Evolutionary conservation across 768 basidiomycete species (phyloP), one percentile per base, ranked within the genome.

Genomic region (Lentinula edodes): DNA sequence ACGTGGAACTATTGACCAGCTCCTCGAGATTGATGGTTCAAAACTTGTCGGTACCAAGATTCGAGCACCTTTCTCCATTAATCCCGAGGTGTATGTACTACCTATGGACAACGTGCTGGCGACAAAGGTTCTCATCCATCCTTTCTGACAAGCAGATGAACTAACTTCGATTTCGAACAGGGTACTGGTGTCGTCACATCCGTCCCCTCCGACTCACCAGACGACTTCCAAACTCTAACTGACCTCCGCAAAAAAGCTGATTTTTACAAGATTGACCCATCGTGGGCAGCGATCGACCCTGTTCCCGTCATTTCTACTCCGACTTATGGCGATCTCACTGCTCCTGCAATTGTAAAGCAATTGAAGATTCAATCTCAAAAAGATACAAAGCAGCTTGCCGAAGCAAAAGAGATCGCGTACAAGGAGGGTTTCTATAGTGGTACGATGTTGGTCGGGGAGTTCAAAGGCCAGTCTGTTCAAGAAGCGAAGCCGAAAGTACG

Each of bases 171-270:
- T 13, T 16, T 34, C 51, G 39, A 39, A 16, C 64, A 90, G 89
- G 97, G 97, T 68, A 98, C 96, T 12, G 97, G 96, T 64, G 94
- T 99, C 35, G 97, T 99, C 68, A 97, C 95, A 5, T 98, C 93
- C 43, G 95, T 97, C 6, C 95, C 97, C 0, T 97, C 97, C 7
- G 97, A 99, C 72, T 98, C 97, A 5, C 97, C 97, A 3, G 97
- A 98, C 71, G 97, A 99, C 71, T 98, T 86, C 74, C 85, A 86
- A 66, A 96, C 93, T 4, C 79, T 94, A 56, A 85, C 85, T 67
- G 96, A 98, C 69, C 81, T 99, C 35, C 89, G 90, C 69, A 98
- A 98, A 76, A 99, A 99, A 75, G 84, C 95, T 52, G 94, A 94
- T 57, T 95, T 88, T 76, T 99, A 98, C 83, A 91, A 93, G 70